Conservation (phyloP, 495 filamentous ascomycete species). For the Aspergillus biplanus region DNA sequence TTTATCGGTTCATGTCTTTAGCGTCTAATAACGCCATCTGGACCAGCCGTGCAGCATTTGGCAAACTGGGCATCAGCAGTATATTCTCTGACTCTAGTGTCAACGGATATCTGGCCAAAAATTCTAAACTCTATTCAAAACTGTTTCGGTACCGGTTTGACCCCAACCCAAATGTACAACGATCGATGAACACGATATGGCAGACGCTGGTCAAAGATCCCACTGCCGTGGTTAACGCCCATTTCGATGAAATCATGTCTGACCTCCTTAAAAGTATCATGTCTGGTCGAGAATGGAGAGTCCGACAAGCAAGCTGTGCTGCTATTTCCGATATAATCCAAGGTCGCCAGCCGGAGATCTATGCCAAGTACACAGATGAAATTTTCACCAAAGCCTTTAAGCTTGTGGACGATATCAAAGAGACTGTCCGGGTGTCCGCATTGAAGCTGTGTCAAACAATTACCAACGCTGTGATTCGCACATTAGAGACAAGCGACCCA, state of each 20-base stretch:
- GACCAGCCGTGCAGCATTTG: conserved; percentile 93
- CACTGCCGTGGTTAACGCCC: conserved; percentile 65
- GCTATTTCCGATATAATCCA: conserved; percentile 87
- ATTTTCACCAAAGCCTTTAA: conserved; percentile 85
- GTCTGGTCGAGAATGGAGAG: conserved; percentile 83
- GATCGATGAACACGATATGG: conserved; percentile 98
- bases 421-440: conserved; percentile 80
- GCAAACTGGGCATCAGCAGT: conserved; percentile 86
- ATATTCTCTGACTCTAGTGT: conserved; percentile 87
- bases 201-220: conserved; percentile 86
- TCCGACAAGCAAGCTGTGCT: conserved; percentile 86
- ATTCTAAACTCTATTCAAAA: conserved; percentile 93
- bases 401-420: conserved; percentile 89
- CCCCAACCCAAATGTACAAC: conserved; percentile 87
- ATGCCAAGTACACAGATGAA: conserved; percentile 78
- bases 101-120: conserved; percentile 67
- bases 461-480: conserved; percentile 79
- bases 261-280: conserved; percentile 85
- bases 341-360: conserved; percentile 73
- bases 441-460: conserved; percentile 79
- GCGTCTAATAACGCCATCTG: conserved; percentile 94
- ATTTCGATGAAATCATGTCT: conserved; percentile 84
- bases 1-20: conserved; percentile 96
- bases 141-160: conserved; percentile 94
- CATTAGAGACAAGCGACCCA: conserved; percentile 78